Evolutionary conservation across 495 filamentous ascomycete genomes (phyloP), one percentile per base, ranked within the genome.

Genomic region (Tuber brumale): DNA sequence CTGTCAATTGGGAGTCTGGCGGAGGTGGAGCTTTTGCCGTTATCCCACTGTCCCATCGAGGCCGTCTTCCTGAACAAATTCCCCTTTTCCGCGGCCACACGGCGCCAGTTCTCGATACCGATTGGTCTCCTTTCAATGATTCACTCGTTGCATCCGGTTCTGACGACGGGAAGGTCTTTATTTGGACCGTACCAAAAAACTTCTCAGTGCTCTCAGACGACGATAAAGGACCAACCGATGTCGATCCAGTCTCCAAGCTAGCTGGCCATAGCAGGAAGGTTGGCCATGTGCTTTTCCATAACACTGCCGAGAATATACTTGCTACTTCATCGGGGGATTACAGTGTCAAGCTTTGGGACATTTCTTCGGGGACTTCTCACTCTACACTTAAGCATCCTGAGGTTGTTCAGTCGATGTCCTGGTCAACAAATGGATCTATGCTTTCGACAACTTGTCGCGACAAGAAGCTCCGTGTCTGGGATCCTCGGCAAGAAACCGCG

Each of bases 91-190:
- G 95, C 74, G 95, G 95, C 75, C 95, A 99, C 84, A 99, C 95
- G 61, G 93, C 93, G 48, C 91, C 93, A 66, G 95, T 99, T 61
- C 88, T 99, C 79, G 95, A 99, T 86, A 99, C 95, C 78, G 96
- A 99, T 87, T 99, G 95, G 95, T 94, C 91, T 82, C 95, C 95
- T 69, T 97, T 97, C 86, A 92, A 97, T 84, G 95, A 98, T 83
- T 91, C 90, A 72, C 83, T 98, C 80, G 91, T 99, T 82, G 93
- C 94, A 21, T 99, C 95, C 51, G 94, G 92, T 61, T 97, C 95
- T 61, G 96, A 98, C 81, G 95, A 99, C 85, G 95, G 92, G 79
- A 98, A 97, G 90, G 90, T 97, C 74, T 95, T 95, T 83, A 88
- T 99, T 84, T 99, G 95, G 95, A 89, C 92, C 84, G 96, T 99